phyloP scores from a whole-genome alignment of 2,329 filamentous ascomycete species.

The Apiospora malaysiana region DNA sequence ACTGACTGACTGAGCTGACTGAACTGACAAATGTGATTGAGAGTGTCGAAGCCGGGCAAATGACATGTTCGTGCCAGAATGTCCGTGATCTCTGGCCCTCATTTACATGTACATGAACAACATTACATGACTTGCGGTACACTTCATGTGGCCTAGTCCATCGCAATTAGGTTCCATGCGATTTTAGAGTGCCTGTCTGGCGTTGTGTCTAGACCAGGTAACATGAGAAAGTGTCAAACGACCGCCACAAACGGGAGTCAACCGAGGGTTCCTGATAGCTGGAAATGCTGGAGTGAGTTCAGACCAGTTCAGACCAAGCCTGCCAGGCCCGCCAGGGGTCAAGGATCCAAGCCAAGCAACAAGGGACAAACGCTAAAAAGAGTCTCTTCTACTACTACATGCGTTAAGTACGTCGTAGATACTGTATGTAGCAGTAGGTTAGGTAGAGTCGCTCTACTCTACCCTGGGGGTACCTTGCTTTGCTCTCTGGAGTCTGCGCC shows the following conservation, averaged over 20 bases:
- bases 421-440: no score
- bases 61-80: slow-evolving; percentile 6
- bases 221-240: slow-evolving; percentile 19
- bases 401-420: no score
- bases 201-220: slow-evolving; percentile 18
- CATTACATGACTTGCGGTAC: slow-evolving; percentile 17
- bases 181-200: slow-evolving; percentile 17
- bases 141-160: slow-evolving; percentile 9
- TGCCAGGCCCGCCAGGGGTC: slow-evolving; percentile 3
- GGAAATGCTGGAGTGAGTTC: slow-evolving; percentile 14
- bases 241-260: slow-evolving; percentile 16
- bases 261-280: slow-evolving; percentile 18
- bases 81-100: slow-evolving; percentile 9
- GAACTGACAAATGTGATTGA: neutral
- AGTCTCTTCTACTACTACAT: neutral
- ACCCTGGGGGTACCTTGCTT: neutral
- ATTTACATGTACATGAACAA: slow-evolving; percentile 8
- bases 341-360: neutral
- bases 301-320: neutral
- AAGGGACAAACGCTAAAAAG: neutral
- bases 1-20: neutral
- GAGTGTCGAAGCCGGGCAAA: neutral
- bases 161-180: slow-evolving; percentile 16
- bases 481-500: neutral
- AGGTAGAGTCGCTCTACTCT: no score